phyloP scores from a whole-genome alignment of 2,329 filamentous ascomycete species.

The Cladosporium velox region DNA sequence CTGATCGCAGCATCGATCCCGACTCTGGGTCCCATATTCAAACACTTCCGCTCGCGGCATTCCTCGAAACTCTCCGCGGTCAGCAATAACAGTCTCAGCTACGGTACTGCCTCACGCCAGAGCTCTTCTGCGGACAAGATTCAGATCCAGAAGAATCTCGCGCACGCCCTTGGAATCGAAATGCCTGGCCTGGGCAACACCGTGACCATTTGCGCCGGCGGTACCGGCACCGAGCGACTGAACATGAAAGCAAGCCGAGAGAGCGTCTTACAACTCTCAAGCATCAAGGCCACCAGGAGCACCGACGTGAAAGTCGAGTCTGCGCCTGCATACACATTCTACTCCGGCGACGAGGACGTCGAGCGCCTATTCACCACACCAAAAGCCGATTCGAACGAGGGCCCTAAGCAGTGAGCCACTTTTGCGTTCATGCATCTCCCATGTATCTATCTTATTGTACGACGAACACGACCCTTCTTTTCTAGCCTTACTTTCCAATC shows the following conservation, averaged over 20 bases:
- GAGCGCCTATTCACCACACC: conserved; percentile 12
- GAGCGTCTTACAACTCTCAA: conserved; percentile 9
- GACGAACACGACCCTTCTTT: not conserved
- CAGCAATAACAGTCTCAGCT: not conserved
- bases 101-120: not conserved
- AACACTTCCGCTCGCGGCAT: not conserved
- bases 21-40: conserved; percentile 6
- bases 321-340: not conserved
- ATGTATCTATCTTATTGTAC: not conserved
- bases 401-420: not conserved
- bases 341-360: conserved; percentile 14
- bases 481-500: not conserved
- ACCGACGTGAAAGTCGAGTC: conserved; percentile 13
- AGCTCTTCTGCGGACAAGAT: not conserved
- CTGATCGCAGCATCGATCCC: conserved; percentile 14
- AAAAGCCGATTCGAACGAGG: not conserved
- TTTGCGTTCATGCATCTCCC: not conserved
- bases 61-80: not conserved
- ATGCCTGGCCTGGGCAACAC: conserved; percentile 18
- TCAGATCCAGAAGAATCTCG: conserved; percentile 6
- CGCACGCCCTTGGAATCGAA: conserved; percentile 13
- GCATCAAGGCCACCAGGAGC: conserved; percentile 1
- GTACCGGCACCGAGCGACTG: not conserved
- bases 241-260: conserved; percentile 4
- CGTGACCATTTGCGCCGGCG: conserved; percentile 14